Conservation (phyloP, 495 filamentous ascomycete genomes). For the Xylona heveae region DNA sequence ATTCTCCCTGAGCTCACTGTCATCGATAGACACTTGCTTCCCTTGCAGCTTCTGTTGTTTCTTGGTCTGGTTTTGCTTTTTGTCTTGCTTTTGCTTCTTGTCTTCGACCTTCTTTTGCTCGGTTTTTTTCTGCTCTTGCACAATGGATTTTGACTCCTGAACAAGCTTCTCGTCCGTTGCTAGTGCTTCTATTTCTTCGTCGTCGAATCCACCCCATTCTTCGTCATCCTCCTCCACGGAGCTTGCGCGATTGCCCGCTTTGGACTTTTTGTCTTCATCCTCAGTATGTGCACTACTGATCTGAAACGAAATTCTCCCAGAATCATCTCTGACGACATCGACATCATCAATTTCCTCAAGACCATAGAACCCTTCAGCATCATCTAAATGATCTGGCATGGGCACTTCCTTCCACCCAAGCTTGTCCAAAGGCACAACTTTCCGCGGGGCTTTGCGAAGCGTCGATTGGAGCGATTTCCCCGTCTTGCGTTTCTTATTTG, state of each 20-base stretch:
- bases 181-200: slow-evolving; percentile 8
- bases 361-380: slow-evolving; percentile 88
- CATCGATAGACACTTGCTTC: no score
- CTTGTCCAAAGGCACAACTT: slow-evolving; percentile 34
- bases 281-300: slow-evolving; percentile 12
- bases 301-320: slow-evolving; percentile 8
- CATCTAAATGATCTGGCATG: slow-evolving; percentile 68
- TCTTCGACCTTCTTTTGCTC: slow-evolving; percentile 8
- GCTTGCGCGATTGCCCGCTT: slow-evolving; percentile 6
- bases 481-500: no score
- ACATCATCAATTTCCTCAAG: slow-evolving; percentile 85
- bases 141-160: background rate
- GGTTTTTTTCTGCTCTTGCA: slow-evolving; percentile 2
- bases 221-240: slow-evolving; percentile 18
- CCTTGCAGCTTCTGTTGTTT: slow-evolving; percentile 10
- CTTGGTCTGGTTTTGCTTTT: slow-evolving; percentile 11
- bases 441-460: no score
- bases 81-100: slow-evolving; percentile 12
- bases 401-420: slow-evolving; percentile 66
- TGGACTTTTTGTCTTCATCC: slow-evolving; percentile 15
- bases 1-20: background rate
- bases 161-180: background rate
- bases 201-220: slow-evolving; percentile 26
- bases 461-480: no score
- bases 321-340: slow-evolving; percentile 42